Evolutionary conservation across 768 basidiomycete species (phyloP), one percentile per base, ranked within the genome.

Genomic region (Naganishia antarctica): DNA sequence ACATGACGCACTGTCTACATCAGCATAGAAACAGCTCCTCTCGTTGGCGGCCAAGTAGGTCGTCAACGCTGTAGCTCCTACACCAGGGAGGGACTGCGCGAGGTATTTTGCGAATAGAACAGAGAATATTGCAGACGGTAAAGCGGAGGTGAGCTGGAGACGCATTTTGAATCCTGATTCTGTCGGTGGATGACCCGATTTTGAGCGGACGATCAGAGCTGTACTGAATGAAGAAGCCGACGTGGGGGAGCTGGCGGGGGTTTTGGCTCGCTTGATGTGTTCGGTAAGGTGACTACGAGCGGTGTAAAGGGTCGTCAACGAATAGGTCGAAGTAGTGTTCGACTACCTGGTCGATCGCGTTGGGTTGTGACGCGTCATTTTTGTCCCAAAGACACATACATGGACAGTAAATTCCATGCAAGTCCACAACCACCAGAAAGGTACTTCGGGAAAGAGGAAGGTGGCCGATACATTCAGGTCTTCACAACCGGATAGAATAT

Each of bases 21-120:
- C 90, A 6, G 91, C 90, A 71, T 89, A 97, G 79, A 96, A 98
- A 78, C 96, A 99, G 9, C 75, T 74, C 49, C 78, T 69, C 66
- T 80, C 79, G 64, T 76, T 76, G 4, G 78, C 74, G 2, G 61
- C 71, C 34, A 79, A 58, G 64, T 75, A 73, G 16, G 75, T 70
- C 7, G 78, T 79, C 60, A 79, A 65, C 12, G 78, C 78, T 18
- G 76, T 76, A 7, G 72, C 74, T 32, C 57, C 34, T 2, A 29
- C 53, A 1, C n/a, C 37, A 11, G 53, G 53, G 23, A 57, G 23
- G 13, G 21, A 40, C 5, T 23, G 37, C 13, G 23, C 4, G 32
- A 57, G 32, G 15, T 23, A 57, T 32, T 40, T 37, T 4, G 21
- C 53, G 13, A 57, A 40, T 3, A 57, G 11, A 25, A 40, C n/a